These are phyloP conservation scores for Corymbia citriodora DNA, from an alignment of 441 rosid species.

Conservation along the genomic window DNA sequence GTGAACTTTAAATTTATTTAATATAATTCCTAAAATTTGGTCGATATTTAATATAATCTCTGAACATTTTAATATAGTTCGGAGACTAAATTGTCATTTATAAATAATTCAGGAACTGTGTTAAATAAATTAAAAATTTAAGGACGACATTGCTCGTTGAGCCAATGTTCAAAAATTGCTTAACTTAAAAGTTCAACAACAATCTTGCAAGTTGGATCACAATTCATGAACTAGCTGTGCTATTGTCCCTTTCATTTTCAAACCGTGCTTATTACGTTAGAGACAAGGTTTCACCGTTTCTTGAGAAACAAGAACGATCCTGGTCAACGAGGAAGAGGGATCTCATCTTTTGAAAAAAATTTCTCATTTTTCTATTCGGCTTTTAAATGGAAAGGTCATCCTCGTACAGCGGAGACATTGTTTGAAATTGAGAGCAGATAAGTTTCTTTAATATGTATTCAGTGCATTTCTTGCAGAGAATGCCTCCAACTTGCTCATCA, in stretches of 20 bases:
- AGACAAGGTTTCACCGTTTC: background rate
- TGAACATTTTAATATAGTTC: fast-evolving
- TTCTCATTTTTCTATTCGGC: background rate
- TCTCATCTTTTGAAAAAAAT: background rate
- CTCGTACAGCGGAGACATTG: background rate
- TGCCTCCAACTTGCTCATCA: background rate
- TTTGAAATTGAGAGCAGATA: background rate
- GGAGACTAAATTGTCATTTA: no score
- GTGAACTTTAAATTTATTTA: no score
- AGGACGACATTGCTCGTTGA: no score
- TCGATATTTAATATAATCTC: no score
- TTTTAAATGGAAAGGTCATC: background rate
- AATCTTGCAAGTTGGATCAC: no score
- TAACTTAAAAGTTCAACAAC: fast-evolving
- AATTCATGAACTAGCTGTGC: no score
- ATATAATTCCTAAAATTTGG: no score
- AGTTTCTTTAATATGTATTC: background rate
- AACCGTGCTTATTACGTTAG: background rate
- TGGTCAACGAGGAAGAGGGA: background rate
- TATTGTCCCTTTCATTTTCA: background rate
- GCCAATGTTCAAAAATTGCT: no score
- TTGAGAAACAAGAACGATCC: background rate
- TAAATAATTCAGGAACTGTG: no score
- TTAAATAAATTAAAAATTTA: no score
- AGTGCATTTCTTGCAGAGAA: background rate